Conservation (phyloP, 371 early-diverging fungal species). For the Quaeritorhiza haematococci region DNA sequence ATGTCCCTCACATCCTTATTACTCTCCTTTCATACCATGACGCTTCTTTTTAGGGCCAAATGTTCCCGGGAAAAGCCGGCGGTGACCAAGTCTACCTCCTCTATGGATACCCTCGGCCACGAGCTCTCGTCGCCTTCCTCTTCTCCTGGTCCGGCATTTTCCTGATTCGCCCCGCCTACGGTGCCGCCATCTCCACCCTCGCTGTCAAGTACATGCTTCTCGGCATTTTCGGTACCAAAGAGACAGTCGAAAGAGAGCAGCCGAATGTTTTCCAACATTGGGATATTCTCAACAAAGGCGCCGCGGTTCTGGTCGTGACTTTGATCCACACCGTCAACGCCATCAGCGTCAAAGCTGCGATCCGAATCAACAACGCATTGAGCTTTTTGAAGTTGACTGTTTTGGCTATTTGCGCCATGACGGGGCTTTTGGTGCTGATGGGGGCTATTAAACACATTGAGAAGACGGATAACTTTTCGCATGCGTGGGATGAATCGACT, state of each 20-base stretch:
- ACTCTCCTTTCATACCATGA: too few relatives aligned
- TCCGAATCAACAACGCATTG: conserved; percentile 25
- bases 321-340: not conserved
- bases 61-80: conserved; percentile 45
- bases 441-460: conserved; percentile 3
- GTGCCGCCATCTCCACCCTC: conserved; percentile 41
- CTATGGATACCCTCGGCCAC: conserved; percentile 53
- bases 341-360: conserved; percentile 2
- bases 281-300: conserved; percentile 52
- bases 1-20: too few relatives aligned
- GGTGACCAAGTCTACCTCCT: conserved; percentile 72
- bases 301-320: conserved; percentile 44
- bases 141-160: conserved; percentile 32
- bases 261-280: too few relatives aligned
- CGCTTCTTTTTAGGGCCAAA: too few relatives aligned
- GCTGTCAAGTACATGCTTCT: conserved; percentile 44
- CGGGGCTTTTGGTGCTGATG: conserved; percentile 36
- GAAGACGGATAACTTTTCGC: conserved; percentile 4
- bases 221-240: conserved; percentile 19
- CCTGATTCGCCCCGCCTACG: conserved; percentile 42
- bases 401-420: conserved; percentile 10
- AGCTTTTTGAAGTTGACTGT: conserved; percentile 27
- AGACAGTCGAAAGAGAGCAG: conserved; percentile 7
- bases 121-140: conserved; percentile 64
- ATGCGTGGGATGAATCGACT: conserved; percentile 1